These are phyloP conservation scores for Collybia mongolica DNA, from an alignment of 768 basidiomycete species.

Conservation along the genomic window DNA sequence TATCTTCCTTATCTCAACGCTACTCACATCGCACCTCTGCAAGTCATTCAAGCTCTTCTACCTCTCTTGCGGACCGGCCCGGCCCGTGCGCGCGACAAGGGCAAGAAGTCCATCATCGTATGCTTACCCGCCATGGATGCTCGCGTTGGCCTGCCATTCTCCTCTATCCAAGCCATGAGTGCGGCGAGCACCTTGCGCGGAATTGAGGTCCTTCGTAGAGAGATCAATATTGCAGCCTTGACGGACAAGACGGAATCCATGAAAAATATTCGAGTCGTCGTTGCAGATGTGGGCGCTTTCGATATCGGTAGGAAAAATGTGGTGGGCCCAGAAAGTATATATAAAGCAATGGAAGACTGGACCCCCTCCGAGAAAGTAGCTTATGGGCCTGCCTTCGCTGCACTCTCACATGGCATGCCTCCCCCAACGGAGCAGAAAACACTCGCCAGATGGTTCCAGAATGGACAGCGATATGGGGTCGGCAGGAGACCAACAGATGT, in stretches of 20 bases:
- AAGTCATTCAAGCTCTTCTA: conserved; percentile 72
- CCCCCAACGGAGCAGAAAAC: conserved; percentile 16
- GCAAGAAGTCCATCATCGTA: conserved; percentile 63
- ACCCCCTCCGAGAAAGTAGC: conserved; percentile 69
- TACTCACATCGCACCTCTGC: conserved; percentile 76
- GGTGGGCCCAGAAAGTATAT: conserved; percentile 31
- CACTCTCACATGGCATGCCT: conserved; percentile 35
- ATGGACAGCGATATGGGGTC: conserved; percentile 35
- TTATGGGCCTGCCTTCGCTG: conserved; percentile 69
- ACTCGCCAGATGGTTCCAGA: conserved; percentile 30
- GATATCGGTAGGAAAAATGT: conserved; percentile 26
- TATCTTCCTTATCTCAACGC: conserved; percentile 74
- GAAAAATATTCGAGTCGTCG: conserved; percentile 66
- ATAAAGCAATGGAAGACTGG: conserved; percentile 67
- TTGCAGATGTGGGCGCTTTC: conserved; percentile 72
- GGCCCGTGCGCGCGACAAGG: conserved; percentile 48
- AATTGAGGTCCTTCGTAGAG: conserved; percentile 71
- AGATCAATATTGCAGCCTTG: conserved; percentile 57
- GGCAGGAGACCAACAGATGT: conserved; percentile 56
- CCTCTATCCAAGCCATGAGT: conserved; percentile 70
- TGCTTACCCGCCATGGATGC: conserved; percentile 75
- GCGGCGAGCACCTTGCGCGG: conserved; percentile 72
- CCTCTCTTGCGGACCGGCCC: conserved; percentile 75
- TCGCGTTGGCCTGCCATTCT: conserved; percentile 73
- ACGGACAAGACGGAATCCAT: conserved; percentile 57